Conservation (phyloP, 805 yeast genomes). For the Scheffersomyces amazonensis region DNA sequence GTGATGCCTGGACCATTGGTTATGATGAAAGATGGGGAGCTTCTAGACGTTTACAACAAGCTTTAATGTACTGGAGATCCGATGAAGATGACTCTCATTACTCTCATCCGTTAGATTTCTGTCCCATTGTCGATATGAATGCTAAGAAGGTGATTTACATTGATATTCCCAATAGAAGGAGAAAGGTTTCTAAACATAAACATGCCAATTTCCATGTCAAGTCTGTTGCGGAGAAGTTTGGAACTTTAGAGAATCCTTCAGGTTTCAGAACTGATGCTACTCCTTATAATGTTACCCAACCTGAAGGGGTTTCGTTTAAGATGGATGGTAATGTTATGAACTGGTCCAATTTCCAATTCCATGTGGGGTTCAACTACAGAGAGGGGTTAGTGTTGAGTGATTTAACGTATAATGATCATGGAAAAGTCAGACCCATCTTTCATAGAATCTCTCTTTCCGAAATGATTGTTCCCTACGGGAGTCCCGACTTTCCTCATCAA, state of each 20-base stretch:
- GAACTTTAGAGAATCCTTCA: slow-evolving; percentile 42
- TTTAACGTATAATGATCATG: slow-evolving; percentile 72
- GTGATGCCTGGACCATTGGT: slow-evolving; percentile 71
- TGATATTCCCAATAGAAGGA: slow-evolving; percentile 73
- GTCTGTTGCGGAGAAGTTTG: slow-evolving; percentile 58
- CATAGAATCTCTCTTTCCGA: slow-evolving; percentile 76
- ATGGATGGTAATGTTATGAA: slow-evolving; percentile 66
- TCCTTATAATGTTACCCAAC: slow-evolving; percentile 73
- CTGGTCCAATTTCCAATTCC: slow-evolving; percentile 78
- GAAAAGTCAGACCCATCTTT: slow-evolving; percentile 68
- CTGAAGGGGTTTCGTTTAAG: slow-evolving; percentile 77
- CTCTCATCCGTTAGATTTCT: slow-evolving; percentile 75
- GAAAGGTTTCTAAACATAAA: slow-evolving; percentile 65
- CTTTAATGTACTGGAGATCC: slow-evolving; percentile 73
- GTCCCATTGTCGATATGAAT: slow-evolving; percentile 79
- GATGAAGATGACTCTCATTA: slow-evolving; percentile 75
- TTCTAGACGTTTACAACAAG: slow-evolving; percentile 72
- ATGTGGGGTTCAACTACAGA: slow-evolving; percentile 81
- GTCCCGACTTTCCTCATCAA: slow-evolving; percentile 77
- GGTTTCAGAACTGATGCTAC: slow-evolving; percentile 60
- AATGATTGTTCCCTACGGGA: slow-evolving; percentile 85
- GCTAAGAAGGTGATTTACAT: slow-evolving; percentile 65
- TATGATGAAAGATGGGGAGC: slow-evolving; percentile 80
- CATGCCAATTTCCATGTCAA: slow-evolving; percentile 70
- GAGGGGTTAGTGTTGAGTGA: slow-evolving; percentile 81